These are phyloP conservation scores for Arabidopsis hybrid DNA, from an alignment of 441 rosid species.

Conservation along the genomic window DNA sequence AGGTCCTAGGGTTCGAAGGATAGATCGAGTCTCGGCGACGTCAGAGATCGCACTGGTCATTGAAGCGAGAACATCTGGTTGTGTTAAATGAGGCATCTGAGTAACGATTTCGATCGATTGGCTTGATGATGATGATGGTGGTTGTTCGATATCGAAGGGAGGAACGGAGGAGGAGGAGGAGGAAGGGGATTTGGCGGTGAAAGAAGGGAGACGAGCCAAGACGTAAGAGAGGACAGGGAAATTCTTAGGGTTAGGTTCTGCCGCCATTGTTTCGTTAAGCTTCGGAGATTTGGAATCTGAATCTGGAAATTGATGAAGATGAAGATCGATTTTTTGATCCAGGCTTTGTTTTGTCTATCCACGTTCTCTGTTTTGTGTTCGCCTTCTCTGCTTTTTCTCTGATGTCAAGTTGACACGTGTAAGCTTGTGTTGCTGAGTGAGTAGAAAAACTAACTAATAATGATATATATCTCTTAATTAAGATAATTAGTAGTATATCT, in stretches of 20 bases:
- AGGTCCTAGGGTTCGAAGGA: slow-evolving; percentile 80
- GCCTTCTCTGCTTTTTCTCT: neutral
- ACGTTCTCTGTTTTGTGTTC: neutral
- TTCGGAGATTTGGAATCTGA: slow-evolving; percentile 33
- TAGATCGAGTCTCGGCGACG: slow-evolving; percentile 79
- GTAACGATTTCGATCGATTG: slow-evolving; percentile 47
- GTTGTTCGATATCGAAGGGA: slow-evolving; percentile 65
- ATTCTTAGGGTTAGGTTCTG: slow-evolving; percentile 73
- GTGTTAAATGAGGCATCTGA: slow-evolving; percentile 66
- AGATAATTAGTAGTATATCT: too few relatives aligned
- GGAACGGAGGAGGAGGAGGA: slow-evolving; percentile 34
- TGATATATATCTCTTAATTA: neutral
- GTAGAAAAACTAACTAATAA: neutral
- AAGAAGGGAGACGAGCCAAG: slow-evolving; percentile 66
- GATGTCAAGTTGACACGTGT: neutral
- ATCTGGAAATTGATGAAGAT: slow-evolving; percentile 22
- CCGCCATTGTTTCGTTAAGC: slow-evolving; percentile 35
- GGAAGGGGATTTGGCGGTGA: slow-evolving; percentile 49
- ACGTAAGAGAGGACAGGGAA: slow-evolving; percentile 85
- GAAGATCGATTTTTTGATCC: neutral
- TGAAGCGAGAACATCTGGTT: slow-evolving; percentile 71
- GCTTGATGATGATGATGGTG: slow-evolving; percentile 41
- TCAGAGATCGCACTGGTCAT: slow-evolving; percentile 80
- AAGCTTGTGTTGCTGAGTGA: neutral
- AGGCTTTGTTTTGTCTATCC: slow-evolving; percentile 10